These are phyloP conservation scores for Candida oleophila DNA, from an alignment of 805 yeast genomes.

Conservation along the genomic window DNA sequence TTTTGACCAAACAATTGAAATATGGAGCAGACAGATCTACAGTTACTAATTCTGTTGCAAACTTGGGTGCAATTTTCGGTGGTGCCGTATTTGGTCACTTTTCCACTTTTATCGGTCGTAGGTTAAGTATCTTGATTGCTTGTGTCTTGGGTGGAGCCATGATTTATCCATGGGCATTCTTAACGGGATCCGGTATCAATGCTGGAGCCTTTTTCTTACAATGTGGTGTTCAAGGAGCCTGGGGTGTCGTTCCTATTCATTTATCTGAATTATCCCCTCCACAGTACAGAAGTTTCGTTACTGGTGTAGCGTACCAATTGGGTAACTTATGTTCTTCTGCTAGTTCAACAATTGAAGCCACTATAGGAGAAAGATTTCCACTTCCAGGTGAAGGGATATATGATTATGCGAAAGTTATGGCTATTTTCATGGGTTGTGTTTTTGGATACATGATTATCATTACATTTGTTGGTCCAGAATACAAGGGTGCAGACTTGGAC, in stretches of 20 bases:
- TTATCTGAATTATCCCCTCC: conserved; percentile 62
- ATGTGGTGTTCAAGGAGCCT: conserved; percentile 65
- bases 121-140: conserved; percentile 33
- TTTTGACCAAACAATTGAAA: conserved; percentile 32
- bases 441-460: conserved; percentile 51
- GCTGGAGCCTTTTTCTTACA: conserved; percentile 64
- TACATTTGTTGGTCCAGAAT: conserved; percentile 61
- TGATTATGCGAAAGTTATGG: conserved; percentile 62
- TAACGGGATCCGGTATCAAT: conserved; percentile 40
- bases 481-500: conserved; percentile 23
- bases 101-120: conserved; percentile 36
- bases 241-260: conserved; percentile 68
- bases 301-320: conserved; percentile 64
- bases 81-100: conserved; percentile 46
- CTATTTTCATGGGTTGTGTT: conserved; percentile 65
- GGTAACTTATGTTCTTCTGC: conserved; percentile 70
- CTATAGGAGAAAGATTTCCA: conserved; percentile 55
- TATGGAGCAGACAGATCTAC: conserved; percentile 33
- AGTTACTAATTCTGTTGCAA: conserved; percentile 40
- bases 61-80: conserved; percentile 41
- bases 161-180: conserved; percentile 40
- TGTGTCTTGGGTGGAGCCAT: conserved; percentile 36
- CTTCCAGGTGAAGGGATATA: conserved; percentile 26
- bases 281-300: conserved; percentile 59
- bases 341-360: conserved; percentile 66